phyloP scores from a whole-genome alignment of 1,284 basidiomycete genomes.

The Polyporus tsugae region DNA sequence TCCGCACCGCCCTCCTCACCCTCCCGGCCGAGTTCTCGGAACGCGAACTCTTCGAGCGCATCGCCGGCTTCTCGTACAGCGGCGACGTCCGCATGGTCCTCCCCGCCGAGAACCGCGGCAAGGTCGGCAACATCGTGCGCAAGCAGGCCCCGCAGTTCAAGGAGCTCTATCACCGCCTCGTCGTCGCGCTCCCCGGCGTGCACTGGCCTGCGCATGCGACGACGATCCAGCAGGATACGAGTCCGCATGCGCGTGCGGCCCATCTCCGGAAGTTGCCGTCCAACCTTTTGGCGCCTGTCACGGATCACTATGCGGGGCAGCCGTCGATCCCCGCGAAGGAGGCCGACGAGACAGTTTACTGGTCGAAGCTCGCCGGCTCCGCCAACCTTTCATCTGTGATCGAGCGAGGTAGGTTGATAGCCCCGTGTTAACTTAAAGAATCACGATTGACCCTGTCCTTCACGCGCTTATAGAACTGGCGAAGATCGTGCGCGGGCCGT shows the following conservation, averaged over 20 bases:
- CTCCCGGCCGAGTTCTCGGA: constrained; percentile 76
- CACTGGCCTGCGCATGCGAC: constrained; percentile 64
- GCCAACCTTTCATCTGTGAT: constrained; percentile 64
- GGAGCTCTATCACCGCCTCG: constrained; percentile 85
- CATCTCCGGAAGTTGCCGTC: constrained; percentile 83
- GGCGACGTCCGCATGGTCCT: constrained; percentile 95
- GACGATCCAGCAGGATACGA: constrained; percentile 75
- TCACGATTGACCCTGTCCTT: background rate
- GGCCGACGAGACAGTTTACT: constrained; percentile 77
- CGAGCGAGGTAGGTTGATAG: constrained; percentile 55
- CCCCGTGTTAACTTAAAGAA: constrained; percentile 1
- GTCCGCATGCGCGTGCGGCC: constrained; percentile 68
- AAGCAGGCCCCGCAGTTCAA: constrained; percentile 87
- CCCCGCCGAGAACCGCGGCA: constrained; percentile 93
- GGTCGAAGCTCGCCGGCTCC: constrained; percentile 76
- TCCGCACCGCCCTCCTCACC: constrained; percentile 80
- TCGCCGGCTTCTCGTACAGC: constrained; percentile 88
- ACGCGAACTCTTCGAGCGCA: constrained; percentile 83
- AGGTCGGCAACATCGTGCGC: constrained; percentile 93
- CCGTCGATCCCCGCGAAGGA: constrained; percentile 44
- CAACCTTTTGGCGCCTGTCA: constrained; percentile 66
- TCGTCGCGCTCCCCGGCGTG: constrained; percentile 79
- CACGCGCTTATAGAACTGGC: constrained; percentile 64
- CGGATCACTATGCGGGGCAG: constrained; percentile 55
- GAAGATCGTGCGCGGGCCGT: constrained; percentile 83